Base-by-base conservation (phyloP, 2,329 filamentous ascomycete species). In the Exophiala alcalophila region DNA sequence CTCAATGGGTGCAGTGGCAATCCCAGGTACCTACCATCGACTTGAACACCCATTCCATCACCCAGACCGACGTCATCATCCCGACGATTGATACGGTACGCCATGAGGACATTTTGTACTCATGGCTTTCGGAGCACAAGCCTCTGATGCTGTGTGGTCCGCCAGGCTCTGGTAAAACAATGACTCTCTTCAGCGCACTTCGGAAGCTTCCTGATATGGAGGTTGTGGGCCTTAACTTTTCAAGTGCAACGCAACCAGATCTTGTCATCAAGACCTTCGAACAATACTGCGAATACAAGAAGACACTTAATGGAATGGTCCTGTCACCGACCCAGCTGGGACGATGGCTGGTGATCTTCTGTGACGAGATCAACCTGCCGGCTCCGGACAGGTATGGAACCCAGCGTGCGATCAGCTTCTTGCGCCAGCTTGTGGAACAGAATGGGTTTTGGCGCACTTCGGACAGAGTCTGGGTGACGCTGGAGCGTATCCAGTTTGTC, bases 231-330 rank as follows among this genome's bases (percentile, higher is more conserved):
- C 86, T 99, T 63, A 99, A 99, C 68, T 98, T 99, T 66, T 98
- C 94, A 4, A 98, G 92, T 58, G 94, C 92, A 1, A 99, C 94
- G 0, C 98, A 92, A 0, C 94, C 92, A 1, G 94, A 98, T 65
- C 80, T 99, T 19, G 78, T 99, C 50, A 90, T 98, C 72, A 98
- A 98, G 75, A 98, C 94, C 0, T 95, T 99, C 56, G 92, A 98
- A 69, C 94, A 98, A 64, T 96, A 98, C 66, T 99, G 92, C 68
- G 92, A 98, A 67, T 98, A 99, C 71, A 94, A 91, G 73, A 98
- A 98, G 77, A 97, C 92, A 0, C 72, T 97, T 33, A 97, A 92
- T 61, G 92, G 92, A 28, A 89, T 97, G 14, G 85, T 96, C 59
- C 84, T 99, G 53, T 94, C 91, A 16, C 92, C 92, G 0, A 94